Conservation (phyloP, 768 basidiomycete genomes). For the Trametes gibbosa region DNA sequence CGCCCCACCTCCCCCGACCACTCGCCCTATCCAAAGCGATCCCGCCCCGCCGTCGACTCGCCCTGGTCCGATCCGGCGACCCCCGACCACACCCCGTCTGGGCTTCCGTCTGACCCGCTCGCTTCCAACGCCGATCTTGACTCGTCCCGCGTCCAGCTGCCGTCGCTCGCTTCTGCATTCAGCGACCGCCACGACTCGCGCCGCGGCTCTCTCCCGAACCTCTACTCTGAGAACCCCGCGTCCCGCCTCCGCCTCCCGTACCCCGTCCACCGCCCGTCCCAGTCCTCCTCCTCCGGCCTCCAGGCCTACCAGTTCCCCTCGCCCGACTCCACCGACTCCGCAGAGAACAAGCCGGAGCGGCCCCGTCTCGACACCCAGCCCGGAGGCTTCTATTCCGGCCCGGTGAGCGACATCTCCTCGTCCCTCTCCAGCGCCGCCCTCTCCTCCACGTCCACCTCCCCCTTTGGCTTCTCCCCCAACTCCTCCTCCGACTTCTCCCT, state of each 20-base stretch:
- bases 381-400: constrained; percentile 39
- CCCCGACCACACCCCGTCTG: constrained; percentile 22
- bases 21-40: constrained; percentile 48
- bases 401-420: constrained; percentile 47
- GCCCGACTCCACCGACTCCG: constrained; percentile 38
- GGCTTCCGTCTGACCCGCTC: constrained; percentile 29
- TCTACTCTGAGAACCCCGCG: constrained; percentile 46
- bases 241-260: constrained; percentile 56
- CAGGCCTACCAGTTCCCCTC: constrained; percentile 58
- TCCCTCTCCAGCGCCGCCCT: constrained; percentile 51
- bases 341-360: constrained; percentile 35
- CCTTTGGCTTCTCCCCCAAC: constrained; percentile 42
- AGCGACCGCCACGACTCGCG: constrained; percentile 59
- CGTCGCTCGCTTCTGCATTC: constrained; percentile 70
- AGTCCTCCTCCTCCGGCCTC: constrained; percentile 33
- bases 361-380: constrained; percentile 50
- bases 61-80: constrained; percentile 27
- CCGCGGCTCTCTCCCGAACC: constrained; percentile 62
- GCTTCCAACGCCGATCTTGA: constrained; percentile 38
- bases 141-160: constrained; percentile 60
- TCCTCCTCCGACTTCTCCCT: constrained; percentile 13
- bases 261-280: constrained; percentile 42
- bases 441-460: constrained; percentile 47
- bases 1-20: constrained; percentile 54
- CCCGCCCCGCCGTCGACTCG: constrained; percentile 33